Evolutionary conservation across 2,329 filamentous ascomycete genomes (phyloP), one percentile per base, ranked within the genome.

Genomic region (Venturia pyrina): DNA sequence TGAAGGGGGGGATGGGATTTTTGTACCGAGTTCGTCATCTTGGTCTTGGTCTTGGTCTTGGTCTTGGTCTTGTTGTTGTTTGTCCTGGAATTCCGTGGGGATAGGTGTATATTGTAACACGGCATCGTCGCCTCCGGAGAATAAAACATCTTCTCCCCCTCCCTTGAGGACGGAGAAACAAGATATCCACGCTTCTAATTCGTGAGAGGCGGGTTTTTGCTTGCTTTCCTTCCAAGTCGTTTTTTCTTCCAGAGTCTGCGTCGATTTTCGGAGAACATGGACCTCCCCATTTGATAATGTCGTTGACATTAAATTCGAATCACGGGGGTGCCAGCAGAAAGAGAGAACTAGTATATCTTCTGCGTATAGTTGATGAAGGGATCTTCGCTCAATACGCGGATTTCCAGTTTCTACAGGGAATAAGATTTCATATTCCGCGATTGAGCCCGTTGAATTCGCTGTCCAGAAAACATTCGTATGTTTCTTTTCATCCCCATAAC

Each of bases 71-170:
- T 40, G 37, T 66, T 63, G 10, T 65, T 64, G 44, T 70, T 66
- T 15, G 48, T 64, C 0, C 68, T 17, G 19, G 65, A 2, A 74
- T 44, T n/a, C 70, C 70, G 37, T 63, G 21, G 65, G 68, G 57
- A 21, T 66, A 24, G 44, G 65, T 64, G 48, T 63, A 65, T 44
- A 59, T 68, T 67, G 62, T 19, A 85, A 78, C 43, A 89, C 78
- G 13, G 85, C 87, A 73, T 95, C 90, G 71, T 96, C 91, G 34
- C 90, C 89, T 11, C 91, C 91, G 1, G 88, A 90, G 68, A 87
- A 87, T 5, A 88, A 69, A 0, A 77, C 80, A 64, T 79, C 76
- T 19, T 73, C 75, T 50, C 72, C 69, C 19, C 73, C 75, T 48
- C 72, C 69, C 6, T 40, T 5, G 2, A 68, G 11, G 69, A 10